Conservation (phyloP, 108 stramenopile species). For the Hondaea fermentalgiana region DNA sequence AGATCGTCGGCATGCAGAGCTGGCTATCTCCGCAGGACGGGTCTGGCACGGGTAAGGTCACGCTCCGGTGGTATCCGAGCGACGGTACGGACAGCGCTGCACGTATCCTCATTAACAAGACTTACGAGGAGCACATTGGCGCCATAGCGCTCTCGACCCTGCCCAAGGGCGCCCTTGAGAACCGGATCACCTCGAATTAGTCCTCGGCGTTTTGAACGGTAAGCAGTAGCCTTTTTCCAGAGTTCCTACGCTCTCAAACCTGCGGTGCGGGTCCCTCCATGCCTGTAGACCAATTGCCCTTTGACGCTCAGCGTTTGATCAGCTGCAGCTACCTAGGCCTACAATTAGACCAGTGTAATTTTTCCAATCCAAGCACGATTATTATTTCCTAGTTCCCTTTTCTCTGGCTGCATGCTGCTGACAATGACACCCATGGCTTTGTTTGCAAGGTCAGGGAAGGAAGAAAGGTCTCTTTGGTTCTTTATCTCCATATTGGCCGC, state of each 20-base stretch:
- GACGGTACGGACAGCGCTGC: background rate
- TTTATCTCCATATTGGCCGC: no score
- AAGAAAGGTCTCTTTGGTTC: no score
- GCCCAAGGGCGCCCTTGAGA: background rate
- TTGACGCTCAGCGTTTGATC: no score
- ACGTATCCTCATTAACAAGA: background rate
- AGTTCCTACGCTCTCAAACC: background rate
- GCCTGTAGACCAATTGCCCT: background rate
- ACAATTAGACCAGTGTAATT: no score
- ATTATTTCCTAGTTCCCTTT: no score
- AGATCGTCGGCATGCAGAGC: no score
- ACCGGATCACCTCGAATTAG: background rate
- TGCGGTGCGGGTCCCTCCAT: no score
- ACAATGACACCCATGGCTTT: no score
- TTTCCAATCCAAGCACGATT: no score
- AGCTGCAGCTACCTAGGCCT: no score
- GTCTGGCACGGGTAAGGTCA: background rate
- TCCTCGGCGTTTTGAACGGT: background rate
- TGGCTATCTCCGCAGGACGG: background rate
- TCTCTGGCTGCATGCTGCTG: no score
- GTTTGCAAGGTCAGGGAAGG: no score
- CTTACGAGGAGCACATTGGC: background rate
- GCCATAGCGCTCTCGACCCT: background rate
- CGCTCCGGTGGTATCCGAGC: background rate
- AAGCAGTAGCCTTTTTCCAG: background rate